Base-by-base conservation (phyloP, 768 basidiomycete genomes). In the Leccinum obscurum region DNA sequence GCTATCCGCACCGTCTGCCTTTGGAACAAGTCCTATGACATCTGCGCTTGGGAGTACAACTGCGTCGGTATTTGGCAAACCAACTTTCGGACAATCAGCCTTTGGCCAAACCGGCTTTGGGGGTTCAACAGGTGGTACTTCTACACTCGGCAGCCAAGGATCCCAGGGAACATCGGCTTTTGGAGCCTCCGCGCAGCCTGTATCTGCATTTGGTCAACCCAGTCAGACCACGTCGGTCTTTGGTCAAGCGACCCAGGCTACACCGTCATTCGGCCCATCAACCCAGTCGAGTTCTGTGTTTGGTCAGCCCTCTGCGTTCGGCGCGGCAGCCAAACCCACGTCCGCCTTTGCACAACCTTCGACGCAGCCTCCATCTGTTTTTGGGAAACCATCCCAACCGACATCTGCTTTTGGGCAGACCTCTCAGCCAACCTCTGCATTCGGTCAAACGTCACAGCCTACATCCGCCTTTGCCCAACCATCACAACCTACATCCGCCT, bases 41-140 rank as follows among this genome's bases (percentile, higher is more conserved):
- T 69, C 76, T 46, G 71, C 73, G 67, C 62, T 80, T 73, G 78
- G 74, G 20, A 54, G 68, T 39, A 20, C 74, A 22, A 39, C 64
- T 39, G 60, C 69, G 54, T 58, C 66, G 60, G 57, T 64, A 24
- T 70, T 75, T 9, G 62, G 63, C 28, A 66, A 65, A 59, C 49
- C 66, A 17, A 71, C 75, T 62, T 66, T 83, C 70, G 76, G 77
- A 15, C 67, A 77, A 22, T 54, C 80, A 44, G 68, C 71, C 6
- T 82, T 83, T 58, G 81, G 80, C 4, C 74, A 72, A 57, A 78
- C 52, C 24, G 69, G 63, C 30, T 75, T 75, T 32, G 71, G 64
- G 20, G 52, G 51, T 41, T n/a, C 66, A 44, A 32, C 61, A 17
- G 48, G 58, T 11, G 32, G 57, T 4, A 48, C 62, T 32, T 58